phyloP scores from a whole-genome alignment of 352 stramenopile genomes.

The Aphanomyces stellatus region DNA sequence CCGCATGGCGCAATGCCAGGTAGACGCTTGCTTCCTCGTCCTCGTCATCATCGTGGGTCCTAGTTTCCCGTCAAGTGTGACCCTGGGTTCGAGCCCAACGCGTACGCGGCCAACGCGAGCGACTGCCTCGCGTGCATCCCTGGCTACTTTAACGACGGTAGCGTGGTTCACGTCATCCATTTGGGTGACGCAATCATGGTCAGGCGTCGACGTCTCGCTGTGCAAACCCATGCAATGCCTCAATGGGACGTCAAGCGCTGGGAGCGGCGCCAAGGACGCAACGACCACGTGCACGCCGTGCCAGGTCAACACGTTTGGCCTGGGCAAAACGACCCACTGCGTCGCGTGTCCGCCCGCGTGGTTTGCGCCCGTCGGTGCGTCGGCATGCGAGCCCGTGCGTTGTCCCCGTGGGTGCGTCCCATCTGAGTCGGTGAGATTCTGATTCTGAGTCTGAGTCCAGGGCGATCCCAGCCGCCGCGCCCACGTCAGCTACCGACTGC shows the following conservation, averaged over 20 bases:
- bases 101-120: background rate
- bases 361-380: background rate
- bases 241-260: background rate
- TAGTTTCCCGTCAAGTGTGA: background rate
- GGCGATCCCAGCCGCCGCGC: background rate
- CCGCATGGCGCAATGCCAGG: background rate
- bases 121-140: background rate
- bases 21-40: background rate
- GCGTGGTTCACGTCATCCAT: background rate
- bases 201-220: background rate
- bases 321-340: background rate
- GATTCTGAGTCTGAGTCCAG: background rate
- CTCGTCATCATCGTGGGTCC: background rate
- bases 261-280: background rate
- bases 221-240: background rate
- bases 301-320: background rate
- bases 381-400: background rate
- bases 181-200: background rate
- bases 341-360: background rate
- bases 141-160: background rate
- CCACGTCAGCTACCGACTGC: background rate
- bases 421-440: background rate
- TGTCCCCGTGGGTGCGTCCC: background rate
- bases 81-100: background rate
- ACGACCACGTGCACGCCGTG: background rate